A percentile compares a stretch with the other conserved stretches of the same genome.
These are phyloP conservation scores for Chlorella sorokiniana DNA, from an alignment of 139 green algal genomes.

Conservation along the genomic window DNA sequence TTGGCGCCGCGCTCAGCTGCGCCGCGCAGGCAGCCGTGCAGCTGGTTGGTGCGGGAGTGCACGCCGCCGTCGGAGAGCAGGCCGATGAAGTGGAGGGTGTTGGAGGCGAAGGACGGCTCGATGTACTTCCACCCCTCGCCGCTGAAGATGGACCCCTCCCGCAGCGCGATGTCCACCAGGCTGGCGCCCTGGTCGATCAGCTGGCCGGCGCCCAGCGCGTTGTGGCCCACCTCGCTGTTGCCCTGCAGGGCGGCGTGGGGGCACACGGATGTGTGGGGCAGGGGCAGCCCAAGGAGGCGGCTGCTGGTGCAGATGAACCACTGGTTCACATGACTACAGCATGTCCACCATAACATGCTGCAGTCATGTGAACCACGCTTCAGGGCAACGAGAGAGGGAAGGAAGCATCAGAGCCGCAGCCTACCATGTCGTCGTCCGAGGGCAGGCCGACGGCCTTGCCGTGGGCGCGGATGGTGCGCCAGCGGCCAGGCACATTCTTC, in stretches of 20 bases:
- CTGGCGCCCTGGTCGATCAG: conserved; percentile 91
- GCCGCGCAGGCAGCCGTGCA: conserved; percentile 68
- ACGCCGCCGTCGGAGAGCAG: conserved; percentile 92
- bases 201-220: conserved; percentile 91
- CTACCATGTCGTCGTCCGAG: conserved; percentile 91
- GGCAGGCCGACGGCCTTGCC: conserved; percentile 92
- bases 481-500: conserved; percentile 49
- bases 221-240: conserved; percentile 78
- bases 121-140: conserved; percentile 66
- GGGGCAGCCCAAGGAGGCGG: no score
- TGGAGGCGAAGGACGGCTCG: conserved; percentile 66
- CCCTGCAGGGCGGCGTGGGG: no score
- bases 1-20: conserved; percentile 84
- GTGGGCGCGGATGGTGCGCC: conserved; percentile 77
- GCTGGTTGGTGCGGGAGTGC: conserved; percentile 85
- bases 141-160: conserved; percentile 78
- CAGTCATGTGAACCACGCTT: no score
- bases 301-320: no score
- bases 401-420: no score
- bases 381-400: no score
- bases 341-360: no score
- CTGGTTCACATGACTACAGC: no score
- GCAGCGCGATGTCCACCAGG: conserved; percentile 91
- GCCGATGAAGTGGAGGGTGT: conserved; percentile 96
- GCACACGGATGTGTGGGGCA: no score